phyloP scores from a whole-genome alignment of 2,329 filamentous ascomycete species.

The Fusarium abutilonis region DNA sequence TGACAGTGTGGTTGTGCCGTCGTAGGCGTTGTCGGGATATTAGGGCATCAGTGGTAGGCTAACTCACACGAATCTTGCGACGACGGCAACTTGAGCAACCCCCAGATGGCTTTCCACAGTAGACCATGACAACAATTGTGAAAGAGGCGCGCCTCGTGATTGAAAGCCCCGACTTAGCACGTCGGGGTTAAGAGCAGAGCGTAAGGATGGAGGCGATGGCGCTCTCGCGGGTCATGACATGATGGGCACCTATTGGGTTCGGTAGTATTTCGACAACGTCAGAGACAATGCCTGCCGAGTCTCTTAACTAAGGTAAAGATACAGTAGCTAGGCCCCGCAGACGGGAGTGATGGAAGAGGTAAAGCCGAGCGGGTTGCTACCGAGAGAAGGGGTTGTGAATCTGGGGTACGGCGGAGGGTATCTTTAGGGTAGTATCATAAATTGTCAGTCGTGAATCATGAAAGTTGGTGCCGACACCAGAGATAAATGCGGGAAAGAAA shows the following conservation, averaged over 20 bases:
- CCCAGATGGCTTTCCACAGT: slow-evolving; percentile 67
- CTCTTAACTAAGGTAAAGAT: slow-evolving; percentile 6
- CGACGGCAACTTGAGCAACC: slow-evolving; percentile 65
- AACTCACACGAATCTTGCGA: slow-evolving; percentile 65
- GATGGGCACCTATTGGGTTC: slow-evolving; percentile 24
- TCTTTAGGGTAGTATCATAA: slow-evolving; percentile 11
- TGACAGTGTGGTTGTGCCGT: neutral
- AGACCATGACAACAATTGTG: slow-evolving; percentile 58
- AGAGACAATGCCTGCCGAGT: neutral
- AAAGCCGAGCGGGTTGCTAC: neutral
- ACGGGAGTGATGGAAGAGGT: neutral
- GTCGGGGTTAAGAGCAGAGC: slow-evolving; percentile 4
- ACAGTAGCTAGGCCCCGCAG: neutral
- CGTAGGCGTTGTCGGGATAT: slow-evolving; percentile 1
- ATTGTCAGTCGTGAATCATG: slow-evolving; percentile 16
- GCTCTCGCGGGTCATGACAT: slow-evolving; percentile 36
- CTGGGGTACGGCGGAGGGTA: slow-evolving; percentile 4
- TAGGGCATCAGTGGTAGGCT: slow-evolving; percentile 1
- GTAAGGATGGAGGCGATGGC: slow-evolving; percentile 10
- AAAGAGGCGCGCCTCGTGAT: slow-evolving; percentile 7
- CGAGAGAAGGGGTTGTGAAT: slow-evolving; percentile 2
- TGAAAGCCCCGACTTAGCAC: slow-evolving; percentile 3
- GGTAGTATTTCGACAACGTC: slow-evolving; percentile 7
- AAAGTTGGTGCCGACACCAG: neutral
- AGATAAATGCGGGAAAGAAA: neutral